These are phyloP conservation scores for Beauveria caledonica DNA, from an alignment of 2,329 filamentous ascomycete species.

Conservation along the genomic window DNA sequence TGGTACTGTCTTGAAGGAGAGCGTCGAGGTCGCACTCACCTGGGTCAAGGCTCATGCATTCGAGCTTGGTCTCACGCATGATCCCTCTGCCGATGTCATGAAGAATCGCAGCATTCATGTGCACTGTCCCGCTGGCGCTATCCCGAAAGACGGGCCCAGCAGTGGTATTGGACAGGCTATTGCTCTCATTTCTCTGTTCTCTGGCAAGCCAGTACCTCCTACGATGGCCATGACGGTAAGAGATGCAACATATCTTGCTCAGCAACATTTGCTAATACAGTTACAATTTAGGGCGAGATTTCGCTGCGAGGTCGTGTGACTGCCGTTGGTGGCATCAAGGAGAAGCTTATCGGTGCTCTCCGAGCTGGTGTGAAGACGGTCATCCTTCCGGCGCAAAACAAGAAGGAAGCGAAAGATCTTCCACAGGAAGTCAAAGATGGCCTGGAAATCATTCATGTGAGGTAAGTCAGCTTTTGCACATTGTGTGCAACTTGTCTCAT, in stretches of 20 bases:
- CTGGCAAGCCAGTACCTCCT: slow-evolving; percentile 75
- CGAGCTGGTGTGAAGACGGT: slow-evolving; percentile 93
- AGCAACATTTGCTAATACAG: slow-evolving; percentile 17
- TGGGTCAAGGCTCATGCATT: slow-evolving; percentile 98
- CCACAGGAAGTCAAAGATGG: slow-evolving; percentile 83
- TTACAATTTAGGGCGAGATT: slow-evolving; percentile 48
- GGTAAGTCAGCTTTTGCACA: slow-evolving; percentile 43
- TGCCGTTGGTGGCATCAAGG: slow-evolving; percentile 94
- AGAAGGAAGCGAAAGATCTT: slow-evolving; percentile 86
- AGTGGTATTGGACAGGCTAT: slow-evolving; percentile 93
- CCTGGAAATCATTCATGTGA: slow-evolving; percentile 81
- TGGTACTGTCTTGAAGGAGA: slow-evolving; percentile 94
- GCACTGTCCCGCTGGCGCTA: slow-evolving; percentile 88
- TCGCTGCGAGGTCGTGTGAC: slow-evolving; percentile 83
- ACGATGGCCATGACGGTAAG: slow-evolving; percentile 89
- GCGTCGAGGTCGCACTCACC: slow-evolving; percentile 87
- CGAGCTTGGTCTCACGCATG: slow-evolving; percentile 74
- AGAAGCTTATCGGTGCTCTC: slow-evolving; percentile 93
- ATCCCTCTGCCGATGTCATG: slow-evolving; percentile 87
- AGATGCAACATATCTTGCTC: slow-evolving; percentile 14
- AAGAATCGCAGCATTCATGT: slow-evolving; percentile 90
- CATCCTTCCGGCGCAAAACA: slow-evolving; percentile 76
- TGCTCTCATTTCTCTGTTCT: slow-evolving; percentile 84
- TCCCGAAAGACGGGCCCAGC: slow-evolving; percentile 83
- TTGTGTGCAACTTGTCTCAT: not conserved